phyloP scores from a whole-genome alignment of 768 basidiomycete genomes.

The Boletus subcaerulescens region DNA sequence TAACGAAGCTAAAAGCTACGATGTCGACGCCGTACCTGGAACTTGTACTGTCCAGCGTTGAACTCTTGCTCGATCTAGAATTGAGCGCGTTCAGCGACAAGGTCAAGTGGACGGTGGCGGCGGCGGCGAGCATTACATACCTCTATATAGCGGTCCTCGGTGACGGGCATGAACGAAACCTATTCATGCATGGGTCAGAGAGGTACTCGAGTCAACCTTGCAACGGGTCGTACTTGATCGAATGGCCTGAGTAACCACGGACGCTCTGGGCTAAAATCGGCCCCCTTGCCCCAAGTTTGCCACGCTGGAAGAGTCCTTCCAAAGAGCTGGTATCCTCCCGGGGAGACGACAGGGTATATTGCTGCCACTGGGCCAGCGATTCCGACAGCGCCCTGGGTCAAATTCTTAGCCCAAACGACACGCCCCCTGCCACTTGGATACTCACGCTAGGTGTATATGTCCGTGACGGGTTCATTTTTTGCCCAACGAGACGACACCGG shows the following conservation, averaged over 20 bases:
- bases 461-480: conserved; percentile 75
- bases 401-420: background rate
- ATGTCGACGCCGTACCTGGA: conserved; percentile 36
- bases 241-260: conserved; percentile 65
- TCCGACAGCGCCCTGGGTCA: conserved; percentile 58
- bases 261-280: conserved; percentile 40
- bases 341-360: conserved; percentile 62
- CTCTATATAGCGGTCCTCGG: conserved; percentile 47
- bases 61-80: conserved; percentile 48
- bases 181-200: conserved; percentile 13
- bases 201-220: background rate
- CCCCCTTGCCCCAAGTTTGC: conserved; percentile 59
- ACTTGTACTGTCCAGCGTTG: conserved; percentile 50
- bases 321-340: conserved; percentile 64
- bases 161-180: conserved; percentile 51
- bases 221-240: conserved; percentile 44
- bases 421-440: background rate
- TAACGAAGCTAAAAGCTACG: background rate
- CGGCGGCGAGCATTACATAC: conserved; percentile 24
- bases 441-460: conserved; percentile 60
- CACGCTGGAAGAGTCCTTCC: conserved; percentile 64
- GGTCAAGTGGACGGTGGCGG: background rate
- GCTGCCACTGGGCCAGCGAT: conserved; percentile 65
- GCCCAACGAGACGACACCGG: conserved; percentile 55
- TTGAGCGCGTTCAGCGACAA: background rate